These are phyloP conservation scores for Vaccinium myrtillus DNA, from an alignment of 148 eudicot species.

Conservation along the genomic window DNA sequence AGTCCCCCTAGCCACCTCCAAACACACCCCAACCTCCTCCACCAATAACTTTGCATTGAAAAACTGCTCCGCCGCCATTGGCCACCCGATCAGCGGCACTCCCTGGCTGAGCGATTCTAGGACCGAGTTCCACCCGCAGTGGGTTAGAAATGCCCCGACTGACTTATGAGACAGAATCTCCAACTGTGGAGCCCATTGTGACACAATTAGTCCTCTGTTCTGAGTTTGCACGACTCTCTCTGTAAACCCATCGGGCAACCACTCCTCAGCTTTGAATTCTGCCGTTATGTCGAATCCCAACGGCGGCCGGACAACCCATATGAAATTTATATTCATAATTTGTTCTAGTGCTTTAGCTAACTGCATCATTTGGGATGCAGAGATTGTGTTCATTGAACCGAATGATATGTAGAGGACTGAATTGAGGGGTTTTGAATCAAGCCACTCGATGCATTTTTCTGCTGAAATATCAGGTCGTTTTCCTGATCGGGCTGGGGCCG, in stretches of 20 bases:
- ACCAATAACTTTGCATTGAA: constrained; percentile 49
- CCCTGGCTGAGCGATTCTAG: constrained; percentile 49
- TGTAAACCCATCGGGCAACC: constrained; percentile 49
- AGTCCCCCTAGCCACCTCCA: constrained; percentile 59
- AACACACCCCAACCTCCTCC: constrained; percentile 47
- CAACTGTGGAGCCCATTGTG: constrained; percentile 58
- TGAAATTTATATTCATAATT: constrained; percentile 30
- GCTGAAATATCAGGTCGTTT: not conserved
- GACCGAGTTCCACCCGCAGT: constrained; percentile 69
- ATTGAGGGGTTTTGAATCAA: constrained; percentile 34
- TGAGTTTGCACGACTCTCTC: constrained; percentile 17
- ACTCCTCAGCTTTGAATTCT: constrained; percentile 34
- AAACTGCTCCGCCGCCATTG: constrained; percentile 63
- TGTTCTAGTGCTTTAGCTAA: constrained; percentile 47
- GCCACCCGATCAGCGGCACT: constrained; percentile 60
- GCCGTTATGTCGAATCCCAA: constrained; percentile 35
- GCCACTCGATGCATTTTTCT: constrained; percentile 33
- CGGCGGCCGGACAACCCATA: constrained; percentile 71
- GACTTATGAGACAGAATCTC: constrained; percentile 54
- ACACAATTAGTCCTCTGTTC: constrained; percentile 37
- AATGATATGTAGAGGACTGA: constrained; percentile 61
- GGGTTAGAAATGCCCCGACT: constrained; percentile 45
- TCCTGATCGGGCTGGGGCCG: not conserved
- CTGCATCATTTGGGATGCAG: constrained; percentile 51
- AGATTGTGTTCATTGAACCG: constrained; percentile 51